phyloP scores from a whole-genome alignment of 495 filamentous ascomycete genomes.

The Penicillium roqueforti region DNA sequence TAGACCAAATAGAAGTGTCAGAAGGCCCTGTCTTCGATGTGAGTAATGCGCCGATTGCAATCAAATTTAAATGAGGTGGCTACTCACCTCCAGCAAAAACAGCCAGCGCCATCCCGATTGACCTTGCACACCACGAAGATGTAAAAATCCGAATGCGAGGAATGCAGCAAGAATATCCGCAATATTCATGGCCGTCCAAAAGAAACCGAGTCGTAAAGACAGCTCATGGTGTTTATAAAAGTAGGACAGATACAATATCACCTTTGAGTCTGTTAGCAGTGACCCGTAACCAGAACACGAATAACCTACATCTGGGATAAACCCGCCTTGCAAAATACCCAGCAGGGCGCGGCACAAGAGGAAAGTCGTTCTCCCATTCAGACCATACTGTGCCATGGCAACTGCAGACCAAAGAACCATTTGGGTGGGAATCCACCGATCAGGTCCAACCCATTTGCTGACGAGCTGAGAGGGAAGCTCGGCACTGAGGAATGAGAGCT shows the following conservation, averaged over 20 bases:
- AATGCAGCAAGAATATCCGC: conserved; percentile 45
- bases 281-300: neutral
- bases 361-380: conserved; percentile 58
- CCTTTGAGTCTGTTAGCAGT: conserved; percentile 5
- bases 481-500: conserved; percentile 22
- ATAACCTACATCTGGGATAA: conserved; percentile 23
- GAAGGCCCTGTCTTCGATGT: conserved; percentile 17
- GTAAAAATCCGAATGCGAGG: conserved; percentile 47
- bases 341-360: conserved; percentile 57
- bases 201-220: conserved; percentile 55
- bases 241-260: conserved; percentile 63
- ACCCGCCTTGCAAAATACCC: conserved; percentile 59
- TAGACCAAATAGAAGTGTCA: conserved; percentile 56
- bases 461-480: conserved; percentile 67
- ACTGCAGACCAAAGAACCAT: conserved; percentile 68
- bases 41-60: neutral
- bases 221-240: conserved; percentile 66
- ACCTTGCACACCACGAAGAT: conserved; percentile 32
- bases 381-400: conserved; percentile 55
- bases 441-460: conserved; percentile 63
- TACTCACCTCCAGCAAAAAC: conserved; percentile 43
- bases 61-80: neutral
- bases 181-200: conserved; percentile 57
- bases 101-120: conserved; percentile 33
- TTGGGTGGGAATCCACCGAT: conserved; percentile 72